These are phyloP conservation scores for Yamadazyma aaseri DNA, from an alignment of 1,139 yeast genomes.

Conservation along the genomic window DNA sequence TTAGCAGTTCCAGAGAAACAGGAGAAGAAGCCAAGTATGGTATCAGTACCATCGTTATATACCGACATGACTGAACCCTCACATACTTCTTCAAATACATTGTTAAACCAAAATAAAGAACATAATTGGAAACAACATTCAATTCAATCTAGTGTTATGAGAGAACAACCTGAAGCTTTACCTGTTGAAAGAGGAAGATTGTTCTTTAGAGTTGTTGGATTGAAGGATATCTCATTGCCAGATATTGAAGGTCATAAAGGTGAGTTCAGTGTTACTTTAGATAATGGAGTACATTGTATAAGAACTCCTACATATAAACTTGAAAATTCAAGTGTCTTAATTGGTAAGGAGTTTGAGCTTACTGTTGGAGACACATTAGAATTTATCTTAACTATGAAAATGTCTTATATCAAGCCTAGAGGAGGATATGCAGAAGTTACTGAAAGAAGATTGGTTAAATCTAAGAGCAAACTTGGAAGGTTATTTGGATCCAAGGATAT, in stretches of 20 bases:
- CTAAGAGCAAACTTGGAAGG: constrained; percentile 45
- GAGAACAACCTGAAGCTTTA: constrained; percentile 15
- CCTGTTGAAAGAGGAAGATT: constrained; percentile 69
- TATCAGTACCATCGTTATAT: constrained; percentile 30
- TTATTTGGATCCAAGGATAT: constrained; percentile 50
- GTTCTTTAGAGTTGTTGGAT: constrained; percentile 63
- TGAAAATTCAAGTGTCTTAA: constrained; percentile 33
- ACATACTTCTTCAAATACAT: constrained; percentile 18
- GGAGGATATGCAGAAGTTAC: constrained; percentile 56
- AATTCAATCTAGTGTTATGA: constrained; percentile 16
- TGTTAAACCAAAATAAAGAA: constrained; percentile 10
- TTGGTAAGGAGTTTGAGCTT: constrained; percentile 85
- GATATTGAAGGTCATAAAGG: constrained; percentile 56
- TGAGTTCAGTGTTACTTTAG: constrained; percentile 68
- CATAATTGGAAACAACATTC: constrained; percentile 18
- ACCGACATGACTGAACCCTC: constrained; percentile 19
- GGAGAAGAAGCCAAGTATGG: constrained; percentile 22
- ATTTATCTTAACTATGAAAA: constrained; percentile 72
- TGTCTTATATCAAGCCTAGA: constrained; percentile 54
- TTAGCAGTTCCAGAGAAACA: no score
- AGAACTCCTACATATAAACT: constrained; percentile 66
- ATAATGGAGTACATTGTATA: constrained; percentile 86
- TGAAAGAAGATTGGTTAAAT: constrained; percentile 51
- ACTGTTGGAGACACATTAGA: constrained; percentile 66
- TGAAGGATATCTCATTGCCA: constrained; percentile 59